A percentile compares a stretch with the other conserved stretches of the same genome.
Evolutionary conservation across 2,329 filamentous ascomycete genomes (phyloP).

Genomic region (Oidium heveae): DNA sequence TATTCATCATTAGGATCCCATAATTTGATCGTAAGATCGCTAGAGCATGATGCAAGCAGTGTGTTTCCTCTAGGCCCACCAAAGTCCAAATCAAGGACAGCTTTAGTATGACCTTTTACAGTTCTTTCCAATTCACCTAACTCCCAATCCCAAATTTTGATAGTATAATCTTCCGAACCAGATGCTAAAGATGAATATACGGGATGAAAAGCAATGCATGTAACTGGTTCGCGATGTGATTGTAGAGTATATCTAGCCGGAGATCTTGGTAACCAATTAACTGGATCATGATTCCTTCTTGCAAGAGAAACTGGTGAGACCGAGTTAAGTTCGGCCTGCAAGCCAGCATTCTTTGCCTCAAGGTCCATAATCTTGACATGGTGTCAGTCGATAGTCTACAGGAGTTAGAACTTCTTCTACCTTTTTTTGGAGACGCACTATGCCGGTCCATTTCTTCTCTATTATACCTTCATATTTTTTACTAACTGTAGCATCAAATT

Average conservation of each 20-base stretch:
- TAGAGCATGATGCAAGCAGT: slow-evolving; percentile 43
- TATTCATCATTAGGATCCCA: slow-evolving; percentile 88
- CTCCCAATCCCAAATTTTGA: slow-evolving; percentile 97
- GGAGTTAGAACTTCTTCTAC: slow-evolving; percentile 18
- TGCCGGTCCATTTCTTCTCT: slow-evolving; percentile 97
- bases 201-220: slow-evolving; percentile 77
- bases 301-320: slow-evolving; percentile 54
- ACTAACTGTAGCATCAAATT: slow-evolving; percentile 53
- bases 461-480: slow-evolving; percentile 89
- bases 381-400: slow-evolving; percentile 1
- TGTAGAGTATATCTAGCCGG: slow-evolving; percentile 63
- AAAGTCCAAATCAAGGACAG: slow-evolving; percentile 72
- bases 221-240: slow-evolving; percentile 60
- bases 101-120: slow-evolving; percentile 75
- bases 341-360: slow-evolving; percentile 42
- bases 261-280: slow-evolving; percentile 62
- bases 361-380: slow-evolving; percentile 66
- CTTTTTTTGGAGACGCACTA: slow-evolving; percentile 90
- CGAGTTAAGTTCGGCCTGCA: slow-evolving; percentile 67
- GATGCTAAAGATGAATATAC: slow-evolving; percentile 76
- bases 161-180: slow-evolving; percentile 74
- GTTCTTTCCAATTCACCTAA: slow-evolving; percentile 73
- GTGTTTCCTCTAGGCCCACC: slow-evolving; percentile 62
- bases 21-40: slow-evolving; percentile 77
- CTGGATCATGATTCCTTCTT: slow-evolving; percentile 58